A percentile compares a stretch with the other conserved stretches of the same genome.
These are phyloP conservation scores for Botrytis fragariae DNA, from an alignment of 2,329 filamentous ascomycete species.

Conservation along the genomic window DNA sequence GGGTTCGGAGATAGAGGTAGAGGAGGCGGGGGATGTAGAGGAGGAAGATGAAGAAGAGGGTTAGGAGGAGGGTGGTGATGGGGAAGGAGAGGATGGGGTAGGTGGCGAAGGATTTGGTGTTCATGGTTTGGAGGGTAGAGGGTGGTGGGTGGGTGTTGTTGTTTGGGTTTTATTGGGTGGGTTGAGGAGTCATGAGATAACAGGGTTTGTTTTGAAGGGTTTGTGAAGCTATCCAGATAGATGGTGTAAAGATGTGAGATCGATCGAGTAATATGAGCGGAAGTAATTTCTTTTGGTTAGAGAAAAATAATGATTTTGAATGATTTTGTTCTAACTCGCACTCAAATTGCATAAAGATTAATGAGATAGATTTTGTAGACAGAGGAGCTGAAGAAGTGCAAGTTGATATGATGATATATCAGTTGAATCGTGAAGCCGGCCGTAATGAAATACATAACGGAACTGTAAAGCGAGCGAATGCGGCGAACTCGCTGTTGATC, in stretches of 20 bases:
- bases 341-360: not conserved
- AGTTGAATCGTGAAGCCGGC: not conserved
- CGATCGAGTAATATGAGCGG: fast-evolving
- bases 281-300: fast-evolving
- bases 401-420: not conserved
- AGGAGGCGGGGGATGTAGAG: not conserved
- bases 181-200: not conserved
- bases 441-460: fast-evolving
- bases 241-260: not conserved
- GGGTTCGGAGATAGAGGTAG: not conserved
- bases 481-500: too few relatives aligned
- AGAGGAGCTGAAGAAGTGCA: not conserved
- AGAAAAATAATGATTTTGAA: not conserved
- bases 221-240: not conserved
- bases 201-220: not conserved
- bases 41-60: not conserved
- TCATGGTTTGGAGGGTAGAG: not conserved
- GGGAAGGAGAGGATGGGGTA: not conserved
- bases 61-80: not conserved
- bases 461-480: too few relatives aligned
- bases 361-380: not conserved
- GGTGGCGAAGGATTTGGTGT: not conserved
- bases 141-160: too few relatives aligned
- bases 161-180: not conserved
- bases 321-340: fast-evolving